Conservation (phyloP, 2,329 filamentous ascomycete species). For the Cercospora sesami region DNA sequence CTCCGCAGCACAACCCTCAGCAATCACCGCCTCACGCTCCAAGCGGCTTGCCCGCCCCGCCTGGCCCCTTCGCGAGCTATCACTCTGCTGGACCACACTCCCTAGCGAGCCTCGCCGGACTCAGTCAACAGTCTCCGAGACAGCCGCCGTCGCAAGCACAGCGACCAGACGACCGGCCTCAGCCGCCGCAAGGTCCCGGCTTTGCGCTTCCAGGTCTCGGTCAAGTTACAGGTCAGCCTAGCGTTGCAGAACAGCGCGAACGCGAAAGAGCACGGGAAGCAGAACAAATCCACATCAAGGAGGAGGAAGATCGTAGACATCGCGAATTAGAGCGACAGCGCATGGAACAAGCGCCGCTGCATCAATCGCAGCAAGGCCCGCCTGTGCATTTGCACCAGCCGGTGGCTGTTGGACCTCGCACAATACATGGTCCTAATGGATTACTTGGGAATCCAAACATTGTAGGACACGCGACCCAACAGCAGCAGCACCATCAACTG, state of each 20-base stretch:
- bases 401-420: conserved; percentile 73
- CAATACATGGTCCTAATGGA: conserved; percentile 90
- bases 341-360: conserved; percentile 68
- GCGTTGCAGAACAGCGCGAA: conserved; percentile 43
- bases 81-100: conserved; percentile 45
- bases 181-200: conserved; percentile 41
- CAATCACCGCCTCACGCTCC: conserved; percentile 38
- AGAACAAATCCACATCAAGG: conserved; percentile 57
- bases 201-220: conserved; percentile 49
- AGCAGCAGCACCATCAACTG: conserved; percentile 49
- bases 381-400: conserved; percentile 90
- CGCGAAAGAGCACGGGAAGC: conserved; percentile 54
- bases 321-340: conserved; percentile 66
- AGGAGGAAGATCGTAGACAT: conserved; percentile 62
- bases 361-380: conserved; percentile 80
- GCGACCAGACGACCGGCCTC: conserved; percentile 34
- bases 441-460: conserved; percentile 64
- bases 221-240: conserved; percentile 46
- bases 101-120: conserved; percentile 47
- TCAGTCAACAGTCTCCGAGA: conserved; percentile 49
- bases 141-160: conserved; percentile 35
- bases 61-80: conserved; percentile 45
- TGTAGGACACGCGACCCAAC: conserved; percentile 41
- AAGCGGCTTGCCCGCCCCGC: conserved; percentile 38
- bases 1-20: conserved; percentile 35